phyloP scores from a whole-genome alignment of 1,139 yeast species.

The Candida sp. region DNA sequence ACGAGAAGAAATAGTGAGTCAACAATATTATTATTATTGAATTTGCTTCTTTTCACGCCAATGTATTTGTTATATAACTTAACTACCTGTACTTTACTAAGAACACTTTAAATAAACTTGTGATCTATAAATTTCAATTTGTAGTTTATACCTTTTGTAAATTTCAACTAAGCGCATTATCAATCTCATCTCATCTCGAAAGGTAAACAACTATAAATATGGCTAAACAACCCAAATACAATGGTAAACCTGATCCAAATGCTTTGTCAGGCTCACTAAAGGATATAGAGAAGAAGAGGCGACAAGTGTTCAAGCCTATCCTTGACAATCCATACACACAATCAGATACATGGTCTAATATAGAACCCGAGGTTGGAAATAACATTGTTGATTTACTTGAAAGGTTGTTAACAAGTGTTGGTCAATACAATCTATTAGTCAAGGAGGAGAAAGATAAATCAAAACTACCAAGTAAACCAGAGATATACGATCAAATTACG shows the following conservation, averaged over 20 bases:
- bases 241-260: neutral
- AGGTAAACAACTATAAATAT: neutral
- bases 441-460: slow-evolving; percentile 8
- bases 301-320: slow-evolving; percentile 58
- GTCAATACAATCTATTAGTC: slow-evolving; percentile 23
- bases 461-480: slow-evolving; percentile 20
- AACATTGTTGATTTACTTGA: slow-evolving; percentile 40
- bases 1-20: neutral
- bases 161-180: too few species aligned
- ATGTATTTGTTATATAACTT: neutral
- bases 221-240: neutral
- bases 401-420: slow-evolving; percentile 33
- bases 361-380: slow-evolving; percentile 33
- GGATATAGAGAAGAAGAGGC: slow-evolving; percentile 40
- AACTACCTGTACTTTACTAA: neutral
- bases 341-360: slow-evolving; percentile 48
- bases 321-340: slow-evolving; percentile 58
- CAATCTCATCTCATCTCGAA: too few species aligned
- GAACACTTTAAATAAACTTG: neutral
- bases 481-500: slow-evolving; percentile 21
- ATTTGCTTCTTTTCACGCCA: neutral
- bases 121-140: neutral
- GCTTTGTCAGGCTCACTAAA: slow-evolving; percentile 27
- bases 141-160: too few species aligned
- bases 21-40: neutral